These are phyloP conservation scores for Mortierella alpina DNA, from an alignment of 192 early-diverging fungal species.

Conservation along the genomic window DNA sequence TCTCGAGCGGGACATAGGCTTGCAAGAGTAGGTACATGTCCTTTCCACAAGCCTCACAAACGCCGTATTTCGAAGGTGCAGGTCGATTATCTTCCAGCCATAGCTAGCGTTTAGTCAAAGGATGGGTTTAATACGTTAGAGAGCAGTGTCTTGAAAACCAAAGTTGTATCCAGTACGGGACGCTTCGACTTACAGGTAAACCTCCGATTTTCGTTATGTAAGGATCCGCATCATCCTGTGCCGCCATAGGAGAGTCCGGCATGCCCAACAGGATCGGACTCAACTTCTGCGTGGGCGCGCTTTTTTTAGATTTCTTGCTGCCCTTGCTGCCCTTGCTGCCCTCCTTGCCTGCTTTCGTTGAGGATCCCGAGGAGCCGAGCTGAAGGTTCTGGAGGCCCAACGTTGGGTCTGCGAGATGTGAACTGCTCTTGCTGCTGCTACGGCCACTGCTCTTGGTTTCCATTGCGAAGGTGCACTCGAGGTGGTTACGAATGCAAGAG, in stretches of 20 bases:
- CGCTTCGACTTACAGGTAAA: constrained; percentile 60
- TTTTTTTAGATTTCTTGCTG: constrained; percentile 26
- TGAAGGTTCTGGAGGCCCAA: constrained; percentile 6
- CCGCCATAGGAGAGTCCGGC: constrained; percentile 58
- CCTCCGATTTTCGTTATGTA: constrained; percentile 77
- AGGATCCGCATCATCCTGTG: constrained; percentile 61
- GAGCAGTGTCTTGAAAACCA: neutral
- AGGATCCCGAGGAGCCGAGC: neutral
- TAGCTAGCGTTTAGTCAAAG: constrained; percentile 12
- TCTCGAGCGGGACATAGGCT: constrained; percentile 77
- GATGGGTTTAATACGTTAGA: neutral
- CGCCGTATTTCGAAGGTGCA: constrained; percentile 38
- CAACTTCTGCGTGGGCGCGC: constrained; percentile 36
- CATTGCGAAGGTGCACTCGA: neutral
- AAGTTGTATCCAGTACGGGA: neutral
- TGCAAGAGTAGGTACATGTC: constrained; percentile 79
- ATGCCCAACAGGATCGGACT: constrained; percentile 58
- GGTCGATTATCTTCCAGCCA: constrained; percentile 56
- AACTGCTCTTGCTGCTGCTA: constrained; percentile 5
- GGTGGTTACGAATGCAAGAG: neutral
- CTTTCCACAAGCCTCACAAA: constrained; percentile 68
- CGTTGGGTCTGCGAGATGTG: neutral
- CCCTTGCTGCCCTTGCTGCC: constrained; percentile 10
- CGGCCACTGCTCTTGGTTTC: constrained; percentile 10
- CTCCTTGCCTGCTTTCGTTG: neutral